Evolutionary conservation across 108 stramenopile species (phyloP), one percentile per base, ranked within the genome.

Genomic region (Licmophora abbreviata): DNA sequence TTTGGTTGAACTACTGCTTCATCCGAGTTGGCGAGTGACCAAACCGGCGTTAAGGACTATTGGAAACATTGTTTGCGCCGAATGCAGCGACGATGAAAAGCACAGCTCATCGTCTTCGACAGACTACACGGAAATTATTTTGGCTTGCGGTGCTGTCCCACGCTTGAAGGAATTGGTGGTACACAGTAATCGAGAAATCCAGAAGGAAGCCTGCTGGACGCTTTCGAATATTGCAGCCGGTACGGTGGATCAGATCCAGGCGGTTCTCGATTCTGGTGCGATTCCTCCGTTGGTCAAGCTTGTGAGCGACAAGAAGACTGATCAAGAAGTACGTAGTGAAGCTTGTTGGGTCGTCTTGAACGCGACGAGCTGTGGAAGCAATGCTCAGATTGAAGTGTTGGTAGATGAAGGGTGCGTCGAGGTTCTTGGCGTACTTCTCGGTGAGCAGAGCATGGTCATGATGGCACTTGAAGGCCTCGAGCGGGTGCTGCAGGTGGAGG

Each of bases 341-440:
- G 97, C 95, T n/a, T 93, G 93, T 68, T 97, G 97, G 97, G 97
- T 95, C 15, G 87, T 97, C 4, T 70, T 96, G 44, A 97, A 97
- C 67, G 97, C 97, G 15, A 95, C 97, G 1, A 93, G 91, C 52
- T 96, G 97, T 58, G 97, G 97, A 15, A 85, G 78, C 41, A 93
- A 96, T 55, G 56, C 74, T 4, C 97, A 97, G 60, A 94, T 97
- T 42, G 90, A 91, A 63, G 69, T 76, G 30, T 59, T 97, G 47
- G 91, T 97, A 4, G 71, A 83, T n/a, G 81, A 92, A 58, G 96
- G 96, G 10, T 94, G 95, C 42, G 88, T 96, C 8, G 37, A 67
- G 18, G 92, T 96, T 18, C 79, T 97, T 38, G 85, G 83, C 9
- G 78, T 87, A 6, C 59, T 97, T 27, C 66, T 95, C 42, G 57